A percentile compares a stretch with the other conserved stretches of the same genome.
phyloP scores from a whole-genome alignment of 139 green algal species.

The Diplosphaera chodatii region DNA sequence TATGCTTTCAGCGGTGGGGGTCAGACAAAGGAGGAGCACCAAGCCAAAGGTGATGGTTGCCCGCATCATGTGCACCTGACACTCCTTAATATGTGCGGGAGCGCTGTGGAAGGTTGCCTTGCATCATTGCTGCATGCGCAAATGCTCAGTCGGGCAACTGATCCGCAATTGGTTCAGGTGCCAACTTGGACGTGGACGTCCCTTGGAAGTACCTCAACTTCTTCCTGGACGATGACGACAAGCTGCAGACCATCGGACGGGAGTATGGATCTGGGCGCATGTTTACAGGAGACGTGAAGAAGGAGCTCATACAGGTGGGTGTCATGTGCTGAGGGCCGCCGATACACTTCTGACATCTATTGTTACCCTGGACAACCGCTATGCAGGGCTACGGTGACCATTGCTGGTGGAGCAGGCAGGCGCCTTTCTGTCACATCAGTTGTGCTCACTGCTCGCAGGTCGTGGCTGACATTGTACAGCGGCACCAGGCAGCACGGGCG shows the following conservation, averaged over 20 bases:
- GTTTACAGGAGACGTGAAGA: conserved; percentile 95
- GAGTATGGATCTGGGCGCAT: conserved; percentile 85
- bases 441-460: conserved; percentile 1
- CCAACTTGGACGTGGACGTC: conserved; percentile 93
- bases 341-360: background rate
- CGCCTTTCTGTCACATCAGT: too few relatives aligned
- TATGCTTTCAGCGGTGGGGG: conserved; percentile 91
- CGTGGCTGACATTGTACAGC: conserved; percentile 60
- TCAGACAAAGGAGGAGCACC: conserved; percentile 87
- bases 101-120: too few relatives aligned
- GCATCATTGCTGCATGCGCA: too few relatives aligned
- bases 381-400: too few relatives aligned
- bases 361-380: background rate
- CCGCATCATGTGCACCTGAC: background rate
- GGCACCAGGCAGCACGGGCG: conserved; percentile 63
- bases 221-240: conserved; percentile 91
- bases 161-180: conserved; percentile 35
- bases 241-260: conserved; percentile 45
- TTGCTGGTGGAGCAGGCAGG: too few relatives aligned
- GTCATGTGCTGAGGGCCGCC: background rate
- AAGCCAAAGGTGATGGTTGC: conserved; percentile 34
- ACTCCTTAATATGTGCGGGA: too few relatives aligned
- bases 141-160: background rate
- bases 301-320: conserved; percentile 78
- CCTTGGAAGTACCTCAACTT: conserved; percentile 96